Conservation (phyloP, 768 basidiomycete species). For the Leccinellum luteum region DNA sequence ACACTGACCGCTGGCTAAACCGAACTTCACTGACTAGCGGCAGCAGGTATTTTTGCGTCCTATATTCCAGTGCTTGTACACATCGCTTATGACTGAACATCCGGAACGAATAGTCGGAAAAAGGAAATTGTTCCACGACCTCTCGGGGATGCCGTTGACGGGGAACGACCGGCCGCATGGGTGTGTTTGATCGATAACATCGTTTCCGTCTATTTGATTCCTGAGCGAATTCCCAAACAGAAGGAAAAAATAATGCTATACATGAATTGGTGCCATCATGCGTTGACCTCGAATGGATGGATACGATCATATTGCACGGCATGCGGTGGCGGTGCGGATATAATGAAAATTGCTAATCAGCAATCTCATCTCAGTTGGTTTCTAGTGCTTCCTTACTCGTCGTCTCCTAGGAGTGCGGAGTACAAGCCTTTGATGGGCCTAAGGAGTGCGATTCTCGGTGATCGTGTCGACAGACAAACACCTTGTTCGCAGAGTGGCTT, state of each 20-base stretch:
- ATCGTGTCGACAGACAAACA: slow-evolving; percentile 2
- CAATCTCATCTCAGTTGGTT: slow-evolving; percentile 29
- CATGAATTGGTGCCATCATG: slow-evolving; percentile 25
- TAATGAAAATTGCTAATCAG: slow-evolving; percentile 28
- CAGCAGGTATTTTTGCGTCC: slow-evolving; percentile 5
- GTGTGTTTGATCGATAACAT: slow-evolving; percentile 9
- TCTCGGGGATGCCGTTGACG: slow-evolving; percentile 13
- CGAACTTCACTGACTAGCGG: slow-evolving; percentile 8
- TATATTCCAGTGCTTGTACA: neutral
- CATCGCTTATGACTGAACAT: neutral
- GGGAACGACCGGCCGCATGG: slow-evolving; percentile 5
- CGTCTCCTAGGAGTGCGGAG: slow-evolving; percentile 23
- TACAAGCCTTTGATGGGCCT: slow-evolving; percentile 14
- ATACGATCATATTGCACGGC: slow-evolving; percentile 24
- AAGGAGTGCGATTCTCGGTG: slow-evolving; percentile 20
- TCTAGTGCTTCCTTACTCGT: slow-evolving; percentile 22
- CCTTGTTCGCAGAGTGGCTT: slow-evolving; percentile 9
- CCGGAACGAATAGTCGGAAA: neutral
- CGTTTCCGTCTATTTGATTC: neutral
- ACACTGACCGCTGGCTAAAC: neutral
- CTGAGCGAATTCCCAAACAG: neutral
- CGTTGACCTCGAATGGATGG: slow-evolving; percentile 14
- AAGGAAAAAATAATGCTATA: slow-evolving; percentile 6
- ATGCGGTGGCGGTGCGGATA: slow-evolving; percentile 27
- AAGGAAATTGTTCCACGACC: slow-evolving; percentile 15